These are phyloP conservation scores for Lantana camara DNA, from an alignment of 257 asterid species.

Conservation along the genomic window DNA sequence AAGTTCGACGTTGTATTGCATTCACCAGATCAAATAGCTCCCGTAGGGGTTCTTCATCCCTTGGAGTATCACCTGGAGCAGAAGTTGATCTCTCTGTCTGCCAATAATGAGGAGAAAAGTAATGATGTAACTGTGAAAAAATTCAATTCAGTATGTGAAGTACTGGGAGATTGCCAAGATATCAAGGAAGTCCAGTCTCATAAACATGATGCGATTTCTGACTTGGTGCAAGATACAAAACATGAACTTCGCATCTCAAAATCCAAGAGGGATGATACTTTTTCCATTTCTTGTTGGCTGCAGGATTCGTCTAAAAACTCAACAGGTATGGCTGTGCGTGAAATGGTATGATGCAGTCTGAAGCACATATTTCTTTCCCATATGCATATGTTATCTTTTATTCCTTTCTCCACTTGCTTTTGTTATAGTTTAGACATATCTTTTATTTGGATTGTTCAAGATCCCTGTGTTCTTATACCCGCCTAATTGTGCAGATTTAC, in stretches of 20 bases:
- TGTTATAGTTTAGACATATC: not conserved
- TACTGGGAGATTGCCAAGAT: constrained; percentile 58
- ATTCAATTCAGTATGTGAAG: constrained; percentile 62
- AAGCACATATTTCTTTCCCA: too few relatives aligned
- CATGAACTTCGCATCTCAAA: constrained; percentile 50
- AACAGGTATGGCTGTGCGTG: constrained; percentile 58
- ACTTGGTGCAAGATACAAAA: constrained; percentile 34
- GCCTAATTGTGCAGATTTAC: constrained; percentile 56
- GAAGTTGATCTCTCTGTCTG: constrained; percentile 45
- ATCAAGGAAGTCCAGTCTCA: constrained; percentile 36
- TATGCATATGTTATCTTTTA: not conserved
- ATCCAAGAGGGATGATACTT: constrained; percentile 55
- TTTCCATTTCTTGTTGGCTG: constrained; percentile 82
- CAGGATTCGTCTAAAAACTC: constrained; percentile 60
- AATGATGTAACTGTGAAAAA: constrained; percentile 38
- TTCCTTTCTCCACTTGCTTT: not conserved
- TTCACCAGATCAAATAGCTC: constrained; percentile 89
- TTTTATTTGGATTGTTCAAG: constrained; percentile 19
- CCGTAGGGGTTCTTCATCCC: constrained; percentile 96
- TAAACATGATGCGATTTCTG: constrained; percentile 33
- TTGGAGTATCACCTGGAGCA: constrained; percentile 81
- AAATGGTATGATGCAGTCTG: too few relatives aligned
- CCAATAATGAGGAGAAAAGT: constrained; percentile 37
- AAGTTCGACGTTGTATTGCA: constrained; percentile 75
- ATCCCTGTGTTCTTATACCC: constrained; percentile 17